Conservation (phyloP, 257 asterid genomes). For the Rubia yunnanensis region DNA sequence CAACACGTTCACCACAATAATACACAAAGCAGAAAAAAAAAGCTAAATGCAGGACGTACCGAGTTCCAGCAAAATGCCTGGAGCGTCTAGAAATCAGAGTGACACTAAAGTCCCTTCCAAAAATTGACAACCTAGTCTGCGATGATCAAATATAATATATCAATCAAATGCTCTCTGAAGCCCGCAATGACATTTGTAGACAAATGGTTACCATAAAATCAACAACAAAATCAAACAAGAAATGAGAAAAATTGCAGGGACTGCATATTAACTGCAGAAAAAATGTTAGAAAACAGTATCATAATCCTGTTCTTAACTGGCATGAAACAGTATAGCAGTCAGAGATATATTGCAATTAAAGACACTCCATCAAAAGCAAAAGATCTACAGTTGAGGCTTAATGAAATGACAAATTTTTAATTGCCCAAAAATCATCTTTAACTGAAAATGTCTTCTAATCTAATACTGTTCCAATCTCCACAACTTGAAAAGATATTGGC, state of each 20-base stretch:
- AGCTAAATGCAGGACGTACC: conserved; percentile 38
- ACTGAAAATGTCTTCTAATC: not conserved
- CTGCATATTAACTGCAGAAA: not conserved
- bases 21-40: not conserved
- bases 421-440: not conserved
- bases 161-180: not conserved
- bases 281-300: not conserved
- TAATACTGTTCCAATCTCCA: not conserved
- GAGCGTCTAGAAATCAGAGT: conserved; percentile 90
- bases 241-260: not conserved
- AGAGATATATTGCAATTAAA: not conserved
- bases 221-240: not conserved
- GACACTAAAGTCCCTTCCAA: conserved; percentile 91
- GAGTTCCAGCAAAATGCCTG: conserved; percentile 99
- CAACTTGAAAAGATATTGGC: not conserved
- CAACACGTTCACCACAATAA: not conserved
- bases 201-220: not conserved
- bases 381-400: not conserved
- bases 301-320: not conserved
- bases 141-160: conserved; percentile 17
- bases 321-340: not conserved
- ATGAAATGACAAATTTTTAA: not conserved
- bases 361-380: not conserved
- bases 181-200: not conserved
- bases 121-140: conserved; percentile 80